These are phyloP conservation scores for Ceratobasidium sp. DNA, from an alignment of 1,284 basidiomycete species.

Conservation along the genomic window DNA sequence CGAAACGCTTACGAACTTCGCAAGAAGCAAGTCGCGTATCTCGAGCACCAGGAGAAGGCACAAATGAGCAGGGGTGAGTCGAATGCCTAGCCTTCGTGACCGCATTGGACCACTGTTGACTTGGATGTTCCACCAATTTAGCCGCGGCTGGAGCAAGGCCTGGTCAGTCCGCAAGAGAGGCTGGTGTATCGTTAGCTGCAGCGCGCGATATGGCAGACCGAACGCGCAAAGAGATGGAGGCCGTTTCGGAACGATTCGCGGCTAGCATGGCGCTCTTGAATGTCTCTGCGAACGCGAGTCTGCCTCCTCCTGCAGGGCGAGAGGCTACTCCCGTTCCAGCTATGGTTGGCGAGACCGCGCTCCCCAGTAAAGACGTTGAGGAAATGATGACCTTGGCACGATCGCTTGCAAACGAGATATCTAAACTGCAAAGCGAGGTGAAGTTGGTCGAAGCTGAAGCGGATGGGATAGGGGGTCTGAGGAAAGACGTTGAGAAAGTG, in stretches of 20 bases:
- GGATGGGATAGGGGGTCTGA: neutral
- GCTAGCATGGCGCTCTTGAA: neutral
- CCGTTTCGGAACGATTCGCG: neutral
- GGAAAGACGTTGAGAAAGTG: neutral
- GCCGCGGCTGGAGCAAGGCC: too few relatives aligned
- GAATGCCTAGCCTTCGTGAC: neutral
- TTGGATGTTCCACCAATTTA: neutral
- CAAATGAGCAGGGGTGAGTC: neutral
- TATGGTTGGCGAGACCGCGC: neutral
- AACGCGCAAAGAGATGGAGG: too few relatives aligned
- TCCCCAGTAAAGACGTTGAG: neutral
- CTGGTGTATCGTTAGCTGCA: too few relatives aligned
- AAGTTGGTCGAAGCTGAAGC: neutral
- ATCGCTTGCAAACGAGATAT: neutral
- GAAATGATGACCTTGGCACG: neutral
- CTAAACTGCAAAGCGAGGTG: slow-evolving; percentile 17
- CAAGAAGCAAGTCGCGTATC: slow-evolving; percentile 1
- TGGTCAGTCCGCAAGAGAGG: too few relatives aligned
- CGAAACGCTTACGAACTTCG: neutral
- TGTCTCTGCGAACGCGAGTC: neutral
- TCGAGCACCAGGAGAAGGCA: neutral
- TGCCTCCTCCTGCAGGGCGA: neutral
- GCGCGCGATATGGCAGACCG: too few relatives aligned
- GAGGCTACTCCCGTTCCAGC: neutral
- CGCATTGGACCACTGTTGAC: neutral